Evolutionary conservation across 495 filamentous ascomycete species (phyloP), one percentile per base, ranked within the genome.

Genomic region (Talaromyces liani): DNA sequence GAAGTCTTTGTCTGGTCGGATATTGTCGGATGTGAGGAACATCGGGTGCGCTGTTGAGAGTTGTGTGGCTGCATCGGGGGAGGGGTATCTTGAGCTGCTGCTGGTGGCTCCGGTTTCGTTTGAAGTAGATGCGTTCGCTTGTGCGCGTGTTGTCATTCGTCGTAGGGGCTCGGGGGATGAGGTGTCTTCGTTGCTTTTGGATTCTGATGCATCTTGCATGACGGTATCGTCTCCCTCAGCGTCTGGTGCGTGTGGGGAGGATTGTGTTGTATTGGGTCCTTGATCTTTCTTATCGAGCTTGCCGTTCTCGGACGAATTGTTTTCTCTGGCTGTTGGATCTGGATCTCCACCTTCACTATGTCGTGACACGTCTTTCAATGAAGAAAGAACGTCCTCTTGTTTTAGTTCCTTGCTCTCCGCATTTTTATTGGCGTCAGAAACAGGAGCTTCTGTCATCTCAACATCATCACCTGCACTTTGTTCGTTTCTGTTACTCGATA

Each of bases 1-100:
- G 36, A 91, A 82, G 70, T 95, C 87, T 39, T 85, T 79, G 70
- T 96, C 91, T 1, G 90, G 86, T n/a, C 80, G 83, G 57, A 87
- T 84, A 41, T 80, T 72, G n/a, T 79, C 73, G 0, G 93, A 89
- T 4, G 88, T 80, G n/a, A 89, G 76, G 78, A 93, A 98, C 64
- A 96, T 84, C 2, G 94, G 91, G 67, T 97, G 91, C 27, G 97
- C 87, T 49, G 69, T 82, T 72, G 65, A 79, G 64, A 69, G 81
- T 69, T 65, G 82, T 73, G 67, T 77, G 24, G 80, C 72, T 49
- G 79, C 77, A 49, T 80, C 80, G 51, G 78, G 74, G 54, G 81
- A 71, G 22, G 82, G 80, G 41, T 79, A 77, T 56, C 81, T 66
- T 68, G 81, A 68, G 72, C 70, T 65, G 72, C 60, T 36, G 78